These are phyloP conservation scores for Bryoerythrophyllum caledonicum DNA, from an alignment of 225 moss, liverwort and hornwort species.

Conservation along the genomic window DNA sequence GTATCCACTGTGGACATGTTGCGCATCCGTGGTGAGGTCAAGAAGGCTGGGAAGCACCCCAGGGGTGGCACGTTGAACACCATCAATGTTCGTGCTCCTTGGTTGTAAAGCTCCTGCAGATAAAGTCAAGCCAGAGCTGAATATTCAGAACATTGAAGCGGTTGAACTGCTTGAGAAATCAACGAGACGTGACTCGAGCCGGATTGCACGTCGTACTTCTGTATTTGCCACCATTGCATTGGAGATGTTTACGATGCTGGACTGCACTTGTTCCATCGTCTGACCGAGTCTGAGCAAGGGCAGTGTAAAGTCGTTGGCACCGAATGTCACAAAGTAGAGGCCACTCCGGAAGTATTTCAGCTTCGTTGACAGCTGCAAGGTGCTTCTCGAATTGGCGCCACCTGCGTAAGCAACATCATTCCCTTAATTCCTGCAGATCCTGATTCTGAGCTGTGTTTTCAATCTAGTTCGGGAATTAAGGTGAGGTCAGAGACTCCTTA, in stretches of 20 bases:
- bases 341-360: constrained; percentile 40
- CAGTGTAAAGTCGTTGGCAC: constrained; percentile 49
- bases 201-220: constrained; percentile 39
- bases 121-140: neutral
- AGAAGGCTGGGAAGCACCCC: constrained; percentile 44
- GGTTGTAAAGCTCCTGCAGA: constrained; percentile 56
- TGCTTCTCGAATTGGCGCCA: neutral
- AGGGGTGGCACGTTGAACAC: constrained; percentile 67
- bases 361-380: constrained; percentile 26
- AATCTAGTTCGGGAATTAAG: neutral
- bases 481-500: neutral
- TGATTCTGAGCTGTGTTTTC: neutral
- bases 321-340: constrained; percentile 50
- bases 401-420: neutral
- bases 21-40: neutral
- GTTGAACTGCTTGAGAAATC: neutral
- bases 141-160: neutral
- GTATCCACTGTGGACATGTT: constrained; percentile 36
- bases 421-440: neutral
- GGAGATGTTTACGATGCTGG: constrained; percentile 36
- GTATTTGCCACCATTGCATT: constrained; percentile 46
- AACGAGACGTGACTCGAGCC: neutral
- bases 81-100: constrained; percentile 70
- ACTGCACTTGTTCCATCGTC: constrained; percentile 39
- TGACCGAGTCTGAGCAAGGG: neutral